These are phyloP conservation scores for Zygotorulaspora sp. DNA, from an alignment of 805 yeast genomes.

Conservation along the genomic window DNA sequence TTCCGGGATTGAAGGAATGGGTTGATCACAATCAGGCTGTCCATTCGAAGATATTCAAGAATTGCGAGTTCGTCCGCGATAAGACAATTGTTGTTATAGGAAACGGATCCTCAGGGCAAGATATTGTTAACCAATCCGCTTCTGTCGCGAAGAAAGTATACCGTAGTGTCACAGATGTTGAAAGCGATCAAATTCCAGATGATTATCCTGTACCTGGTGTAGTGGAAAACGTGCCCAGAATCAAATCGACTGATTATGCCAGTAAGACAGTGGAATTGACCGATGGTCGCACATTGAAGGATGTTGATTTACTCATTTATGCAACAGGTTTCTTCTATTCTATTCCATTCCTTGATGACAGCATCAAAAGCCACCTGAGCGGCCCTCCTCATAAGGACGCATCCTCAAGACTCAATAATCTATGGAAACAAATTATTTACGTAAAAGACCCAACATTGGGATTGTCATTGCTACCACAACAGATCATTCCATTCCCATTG, in stretches of 20 bases:
- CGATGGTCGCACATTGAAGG: slow-evolving; percentile 31
- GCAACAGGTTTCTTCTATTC: slow-evolving; percentile 51
- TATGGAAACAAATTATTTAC: slow-evolving; percentile 58
- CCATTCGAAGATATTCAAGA: slow-evolving; percentile 40
- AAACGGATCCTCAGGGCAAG: slow-evolving; percentile 42
- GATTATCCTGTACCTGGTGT: slow-evolving; percentile 7
- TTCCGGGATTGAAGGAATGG: slow-evolving; percentile 39
- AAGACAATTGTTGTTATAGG: slow-evolving; percentile 40
- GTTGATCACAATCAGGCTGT: slow-evolving; percentile 30
- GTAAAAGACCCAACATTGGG: slow-evolving; percentile 59
- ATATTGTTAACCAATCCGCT: slow-evolving; percentile 41
- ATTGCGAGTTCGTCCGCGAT: slow-evolving; percentile 32
- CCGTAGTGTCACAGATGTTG: slow-evolving; percentile 58
- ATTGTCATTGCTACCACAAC: slow-evolving; percentile 57
- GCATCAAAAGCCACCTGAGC: slow-evolving; percentile 22
- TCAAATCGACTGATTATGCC: slow-evolving; percentile 28
- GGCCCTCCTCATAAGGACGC: slow-evolving; percentile 9
- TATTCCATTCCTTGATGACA: slow-evolving; percentile 39
- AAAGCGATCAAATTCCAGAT: slow-evolving; percentile 26
- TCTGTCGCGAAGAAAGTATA: slow-evolving; percentile 30
- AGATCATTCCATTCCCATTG: slow-evolving; percentile 57
- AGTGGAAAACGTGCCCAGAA: slow-evolving; percentile 26
- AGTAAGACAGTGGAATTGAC: slow-evolving; percentile 29
- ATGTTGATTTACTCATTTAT: slow-evolving; percentile 41
- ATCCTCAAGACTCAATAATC: slow-evolving; percentile 40